These are phyloP conservation scores for Eleusine indica DNA, from an alignment of 176 grass and related monocot species.

Conservation along the genomic window DNA sequence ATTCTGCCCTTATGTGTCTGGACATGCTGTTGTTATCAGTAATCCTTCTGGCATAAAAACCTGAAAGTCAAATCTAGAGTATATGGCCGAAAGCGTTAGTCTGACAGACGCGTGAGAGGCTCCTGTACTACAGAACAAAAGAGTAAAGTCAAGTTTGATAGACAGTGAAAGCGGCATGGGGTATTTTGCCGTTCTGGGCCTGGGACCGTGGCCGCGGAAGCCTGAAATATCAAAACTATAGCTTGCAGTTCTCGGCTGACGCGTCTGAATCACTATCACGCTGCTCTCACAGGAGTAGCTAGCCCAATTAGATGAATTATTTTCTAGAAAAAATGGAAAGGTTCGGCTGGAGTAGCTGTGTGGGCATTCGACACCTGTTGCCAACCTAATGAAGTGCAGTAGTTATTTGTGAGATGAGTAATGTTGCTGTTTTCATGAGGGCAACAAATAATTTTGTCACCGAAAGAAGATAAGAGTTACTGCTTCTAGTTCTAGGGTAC, in stretches of 20 bases:
- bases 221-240: neutral
- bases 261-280: neutral
- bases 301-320: neutral
- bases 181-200: neutral
- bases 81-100: neutral
- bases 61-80: neutral
- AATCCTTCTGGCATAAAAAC: neutral
- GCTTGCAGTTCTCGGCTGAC: neutral
- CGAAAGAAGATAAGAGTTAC: neutral
- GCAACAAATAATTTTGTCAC: neutral
- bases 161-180: neutral
- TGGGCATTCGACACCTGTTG: neutral
- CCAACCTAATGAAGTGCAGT: constrained; percentile 15
- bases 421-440: neutral
- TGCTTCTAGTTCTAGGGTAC: neutral
- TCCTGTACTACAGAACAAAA: neutral
- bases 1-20: neutral
- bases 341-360: neutral
- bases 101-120: neutral
- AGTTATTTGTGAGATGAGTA: neutral
- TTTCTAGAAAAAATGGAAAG: neutral
- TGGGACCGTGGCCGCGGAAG: neutral
- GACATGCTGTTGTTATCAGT: neutral
- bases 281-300: neutral
- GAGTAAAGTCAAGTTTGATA: neutral